A percentile compares a stretch with the other conserved stretches of the same genome.
Conservation (phyloP, 257 asterid genomes). For the Lithospermum erythrorhizon region DNA sequence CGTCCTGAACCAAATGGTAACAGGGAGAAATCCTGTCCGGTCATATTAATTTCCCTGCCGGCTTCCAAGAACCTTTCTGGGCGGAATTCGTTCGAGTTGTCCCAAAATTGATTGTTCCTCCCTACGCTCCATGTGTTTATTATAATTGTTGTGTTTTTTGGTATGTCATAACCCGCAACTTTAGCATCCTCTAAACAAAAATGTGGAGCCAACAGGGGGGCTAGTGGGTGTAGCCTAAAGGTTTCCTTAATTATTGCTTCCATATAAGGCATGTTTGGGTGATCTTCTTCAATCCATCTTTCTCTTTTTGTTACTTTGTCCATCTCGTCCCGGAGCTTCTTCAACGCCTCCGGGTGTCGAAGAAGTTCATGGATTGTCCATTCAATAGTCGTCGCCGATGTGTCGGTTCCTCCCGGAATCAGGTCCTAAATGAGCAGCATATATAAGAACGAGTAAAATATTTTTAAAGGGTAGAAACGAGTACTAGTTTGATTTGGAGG, state of each 20-base stretch:
- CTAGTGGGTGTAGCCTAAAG: constrained; percentile 1
- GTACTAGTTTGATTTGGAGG: too few relatives aligned
- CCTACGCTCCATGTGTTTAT: constrained; percentile 6
- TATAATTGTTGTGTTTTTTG: not conserved
- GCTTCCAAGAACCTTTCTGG: not conserved
- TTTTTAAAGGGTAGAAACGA: too few relatives aligned
- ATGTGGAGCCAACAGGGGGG: constrained; percentile 3
- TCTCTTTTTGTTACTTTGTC: not conserved
- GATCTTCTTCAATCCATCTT: constrained; percentile 4
- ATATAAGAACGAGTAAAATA: too few relatives aligned
- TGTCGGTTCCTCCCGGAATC: constrained; percentile 2
- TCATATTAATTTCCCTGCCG: not conserved
- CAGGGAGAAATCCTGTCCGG: not conserved
- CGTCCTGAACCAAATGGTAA: constrained; percentile 4
- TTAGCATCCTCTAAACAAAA: not conserved
- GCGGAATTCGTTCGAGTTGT: not conserved
- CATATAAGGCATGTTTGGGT: not conserved
- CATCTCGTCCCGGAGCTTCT: not conserved
- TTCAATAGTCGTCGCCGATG: not conserved
- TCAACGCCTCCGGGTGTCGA: not conserved
- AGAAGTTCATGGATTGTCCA: constrained; percentile 2
- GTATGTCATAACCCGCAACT: not conserved
- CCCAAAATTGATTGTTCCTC: not conserved
- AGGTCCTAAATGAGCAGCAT: not conserved
- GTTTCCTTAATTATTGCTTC: constrained; percentile 1